These are phyloP conservation scores for Pseudocercospora vitis DNA, from an alignment of 2,329 filamentous ascomycete genomes.

Conservation along the genomic window DNA sequence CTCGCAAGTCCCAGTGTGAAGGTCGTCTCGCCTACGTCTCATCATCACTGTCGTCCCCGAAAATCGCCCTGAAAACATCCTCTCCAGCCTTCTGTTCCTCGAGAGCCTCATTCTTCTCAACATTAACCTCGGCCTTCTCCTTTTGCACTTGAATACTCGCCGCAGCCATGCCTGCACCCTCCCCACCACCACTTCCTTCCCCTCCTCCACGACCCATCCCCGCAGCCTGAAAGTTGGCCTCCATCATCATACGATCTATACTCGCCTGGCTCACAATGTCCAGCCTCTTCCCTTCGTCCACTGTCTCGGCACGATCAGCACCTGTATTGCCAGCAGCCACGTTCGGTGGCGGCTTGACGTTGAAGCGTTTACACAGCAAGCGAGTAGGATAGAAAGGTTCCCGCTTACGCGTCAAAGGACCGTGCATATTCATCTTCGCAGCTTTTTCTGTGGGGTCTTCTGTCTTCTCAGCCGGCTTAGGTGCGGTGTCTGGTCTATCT, in stretches of 20 bases:
- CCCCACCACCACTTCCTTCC: conserved; percentile 17
- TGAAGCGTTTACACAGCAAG: conserved; percentile 91
- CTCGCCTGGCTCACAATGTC: conserved; percentile 58
- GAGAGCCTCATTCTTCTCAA: conserved; percentile 74
- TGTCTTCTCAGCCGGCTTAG: conserved; percentile 51
- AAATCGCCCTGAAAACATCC: conserved; percentile 86
- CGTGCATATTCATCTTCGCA: conserved; percentile 89
- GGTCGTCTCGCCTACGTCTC: too few relatives aligned
- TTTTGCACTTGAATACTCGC: conserved; percentile 19
- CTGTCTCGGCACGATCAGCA: conserved; percentile 29
- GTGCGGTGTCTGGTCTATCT: conserved; percentile 31
- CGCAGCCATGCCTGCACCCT: background rate
- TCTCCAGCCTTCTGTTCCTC: conserved; percentile 73
- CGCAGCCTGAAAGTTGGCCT: conserved; percentile 39
- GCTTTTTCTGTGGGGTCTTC: conserved; percentile 81
- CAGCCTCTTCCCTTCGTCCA: conserved; percentile 51
- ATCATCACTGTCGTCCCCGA: conserved; percentile 68
- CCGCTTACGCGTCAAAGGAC: conserved; percentile 73
- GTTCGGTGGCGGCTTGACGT: conserved; percentile 73
- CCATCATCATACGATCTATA: conserved; percentile 57
- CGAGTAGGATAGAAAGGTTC: conserved; percentile 76
- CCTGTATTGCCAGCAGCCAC: conserved; percentile 42
- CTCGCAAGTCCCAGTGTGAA: too few relatives aligned
- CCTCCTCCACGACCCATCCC: conserved; percentile 20
- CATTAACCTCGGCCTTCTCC: conserved; percentile 55